Evolutionary conservation across 306 rosid genomes (phyloP).

Genomic region (Calophaca sinica): DNA sequence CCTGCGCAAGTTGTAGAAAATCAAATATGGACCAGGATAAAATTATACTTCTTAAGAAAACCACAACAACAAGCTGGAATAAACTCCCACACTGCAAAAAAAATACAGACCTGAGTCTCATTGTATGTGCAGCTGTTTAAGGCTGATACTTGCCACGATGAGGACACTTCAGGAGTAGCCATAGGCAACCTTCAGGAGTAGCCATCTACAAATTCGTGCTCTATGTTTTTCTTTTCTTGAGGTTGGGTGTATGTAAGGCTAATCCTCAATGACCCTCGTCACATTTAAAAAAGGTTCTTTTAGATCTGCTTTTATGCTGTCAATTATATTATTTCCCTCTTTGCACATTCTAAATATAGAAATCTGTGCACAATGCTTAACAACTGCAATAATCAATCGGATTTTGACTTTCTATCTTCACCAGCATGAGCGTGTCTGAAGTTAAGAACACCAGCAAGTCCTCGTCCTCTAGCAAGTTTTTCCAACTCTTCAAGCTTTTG

Average conservation of each 20-base stretch:
- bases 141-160: too few relatives aligned
- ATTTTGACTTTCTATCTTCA: conserved; percentile 41
- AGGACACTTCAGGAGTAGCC: too few relatives aligned
- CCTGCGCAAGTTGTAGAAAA: too few relatives aligned
- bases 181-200: too few relatives aligned
- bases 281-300: neutral
- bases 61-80: too few relatives aligned
- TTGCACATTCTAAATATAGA: too few relatives aligned
- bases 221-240: neutral
- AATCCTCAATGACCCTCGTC: neutral
- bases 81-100: too few relatives aligned
- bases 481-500: conserved; percentile 63
- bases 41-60: too few relatives aligned
- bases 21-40: too few relatives aligned
- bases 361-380: neutral
- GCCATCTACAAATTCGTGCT: too few relatives aligned
- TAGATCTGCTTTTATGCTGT: neutral
- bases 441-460: conserved; percentile 56
- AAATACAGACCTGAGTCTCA: too few relatives aligned
- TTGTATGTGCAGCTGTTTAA: too few relatives aligned
- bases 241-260: neutral
- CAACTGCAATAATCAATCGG: conserved; percentile 39
- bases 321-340: neutral
- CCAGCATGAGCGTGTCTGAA: conserved; percentile 47
- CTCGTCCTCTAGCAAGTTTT: conserved; percentile 61